Percentiles rank a stretch among this genome's conserved stretches.
phyloP scores from a whole-genome alignment of 208 protist species.

The Crithidia thermophila region DNA sequence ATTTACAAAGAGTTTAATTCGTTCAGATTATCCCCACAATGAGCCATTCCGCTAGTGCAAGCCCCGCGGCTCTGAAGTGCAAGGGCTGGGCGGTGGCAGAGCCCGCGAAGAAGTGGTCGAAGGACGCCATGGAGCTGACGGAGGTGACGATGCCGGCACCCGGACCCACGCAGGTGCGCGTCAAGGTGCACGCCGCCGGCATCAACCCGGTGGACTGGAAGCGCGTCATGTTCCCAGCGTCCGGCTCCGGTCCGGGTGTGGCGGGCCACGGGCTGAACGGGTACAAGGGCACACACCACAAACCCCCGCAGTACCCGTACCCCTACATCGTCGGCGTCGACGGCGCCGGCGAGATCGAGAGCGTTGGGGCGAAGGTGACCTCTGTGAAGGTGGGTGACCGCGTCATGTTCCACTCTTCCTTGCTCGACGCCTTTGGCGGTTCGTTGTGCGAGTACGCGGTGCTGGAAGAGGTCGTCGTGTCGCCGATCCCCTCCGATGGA shows the following conservation, averaged over 20 bases:
- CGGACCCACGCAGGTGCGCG: conserved; percentile 39
- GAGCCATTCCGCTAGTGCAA: background rate
- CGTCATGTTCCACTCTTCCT: conserved; percentile 59
- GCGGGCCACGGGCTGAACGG: conserved; percentile 11
- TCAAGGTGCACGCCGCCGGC: conserved; percentile 48
- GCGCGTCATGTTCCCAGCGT: conserved; percentile 34
- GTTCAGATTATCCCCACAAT: conserved; percentile 7
- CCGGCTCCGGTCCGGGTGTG: conserved; percentile 8
- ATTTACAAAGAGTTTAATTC: too few relatives aligned
- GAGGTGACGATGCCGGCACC: conserved; percentile 42
- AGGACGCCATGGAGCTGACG: conserved; percentile 13
- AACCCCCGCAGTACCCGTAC: conserved; percentile 38
- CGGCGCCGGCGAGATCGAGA: conserved; percentile 62
- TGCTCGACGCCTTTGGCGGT: conserved; percentile 32
- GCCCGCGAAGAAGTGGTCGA: conserved; percentile 24
- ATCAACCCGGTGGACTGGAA: conserved; percentile 58
- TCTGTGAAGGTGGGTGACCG: conserved; percentile 43
- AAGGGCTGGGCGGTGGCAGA: conserved; percentile 25
- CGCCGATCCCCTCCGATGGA: conserved; percentile 37
- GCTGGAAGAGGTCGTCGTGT: conserved; percentile 44
- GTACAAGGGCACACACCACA: conserved; percentile 30
- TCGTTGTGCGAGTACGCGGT: conserved; percentile 75
- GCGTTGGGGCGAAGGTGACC: conserved; percentile 38
- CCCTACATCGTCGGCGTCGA: conserved; percentile 60
- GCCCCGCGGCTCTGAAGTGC: conserved; percentile 10